Percentiles rank a stretch among this genome's conserved stretches.
phyloP scores from a whole-genome alignment of 2,329 filamentous ascomycete genomes.

The Pezicula neosporulosa region DNA sequence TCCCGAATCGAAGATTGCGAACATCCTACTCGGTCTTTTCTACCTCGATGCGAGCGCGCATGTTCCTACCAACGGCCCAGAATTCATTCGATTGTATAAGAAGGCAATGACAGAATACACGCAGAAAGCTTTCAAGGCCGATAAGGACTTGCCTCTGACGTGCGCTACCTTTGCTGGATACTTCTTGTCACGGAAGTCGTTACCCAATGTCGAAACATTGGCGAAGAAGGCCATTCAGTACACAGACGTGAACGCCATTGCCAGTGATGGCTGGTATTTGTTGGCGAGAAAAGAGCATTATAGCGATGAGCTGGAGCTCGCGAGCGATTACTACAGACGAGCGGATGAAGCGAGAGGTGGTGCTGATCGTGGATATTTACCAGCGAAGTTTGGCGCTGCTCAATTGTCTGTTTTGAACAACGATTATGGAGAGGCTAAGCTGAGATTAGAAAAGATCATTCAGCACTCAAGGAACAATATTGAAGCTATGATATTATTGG shows the following conservation, averaged over 20 bases:
- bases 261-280: conserved; percentile 96
- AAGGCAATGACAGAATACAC: conserved; percentile 94
- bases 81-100: conserved; percentile 83
- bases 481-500: conserved; percentile 89
- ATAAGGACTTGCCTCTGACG: conserved; percentile 85
- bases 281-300: conserved; percentile 90
- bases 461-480: conserved; percentile 74
- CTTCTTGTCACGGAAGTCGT: conserved; percentile 79
- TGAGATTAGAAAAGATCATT: conserved; percentile 90
- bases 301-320: conserved; percentile 68
- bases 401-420: conserved; percentile 83
- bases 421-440: conserved; percentile 88
- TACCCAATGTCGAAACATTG: conserved; percentile 78
- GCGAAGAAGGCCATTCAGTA: conserved; percentile 92
- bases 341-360: conserved; percentile 91
- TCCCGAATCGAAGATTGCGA: conserved; percentile 82
- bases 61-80: conserved; percentile 76
- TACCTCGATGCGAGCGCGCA: conserved; percentile 84
- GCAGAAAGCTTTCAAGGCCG: conserved; percentile 88
- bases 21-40: conserved; percentile 85
- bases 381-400: conserved; percentile 90
- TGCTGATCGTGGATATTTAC: conserved; percentile 84
- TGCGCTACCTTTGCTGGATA: conserved; percentile 89
- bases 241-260: conserved; percentile 93
- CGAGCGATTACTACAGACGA: conserved; percentile 81